A percentile compares a stretch with the other conserved stretches of the same genome.
These are phyloP conservation scores for Trichoderma erinaceum DNA, from an alignment of 495 filamentous ascomycete species.

Conservation along the genomic window DNA sequence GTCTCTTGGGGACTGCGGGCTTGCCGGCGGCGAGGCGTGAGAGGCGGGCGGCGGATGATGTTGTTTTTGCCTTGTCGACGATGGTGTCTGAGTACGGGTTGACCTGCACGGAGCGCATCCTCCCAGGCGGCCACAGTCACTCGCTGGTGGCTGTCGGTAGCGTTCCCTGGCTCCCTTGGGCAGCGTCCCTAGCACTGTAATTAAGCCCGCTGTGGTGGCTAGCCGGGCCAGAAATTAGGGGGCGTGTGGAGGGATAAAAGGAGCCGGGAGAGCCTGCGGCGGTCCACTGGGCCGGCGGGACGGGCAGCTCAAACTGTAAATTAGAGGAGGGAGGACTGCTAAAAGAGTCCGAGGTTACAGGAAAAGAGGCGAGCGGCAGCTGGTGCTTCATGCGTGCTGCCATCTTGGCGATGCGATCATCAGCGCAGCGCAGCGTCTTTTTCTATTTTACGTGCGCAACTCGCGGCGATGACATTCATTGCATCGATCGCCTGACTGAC, in stretches of 20 bases:
- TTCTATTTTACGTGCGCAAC: too few species aligned
- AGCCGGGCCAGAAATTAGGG: conserved; percentile 11
- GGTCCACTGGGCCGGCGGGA: background rate
- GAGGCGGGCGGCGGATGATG: background rate
- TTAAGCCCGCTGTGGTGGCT: conserved; percentile 5
- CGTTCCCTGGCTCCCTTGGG: background rate
- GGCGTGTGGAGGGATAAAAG: conserved; percentile 14
- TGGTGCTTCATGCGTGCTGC: too few species aligned
- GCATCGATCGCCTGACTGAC: background rate
- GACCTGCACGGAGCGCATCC: background rate
- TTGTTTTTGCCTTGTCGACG: background rate
- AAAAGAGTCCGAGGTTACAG: too few species aligned
- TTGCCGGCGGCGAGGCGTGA: conserved; percentile 1
- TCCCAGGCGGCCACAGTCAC: background rate
- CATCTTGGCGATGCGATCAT: too few species aligned
- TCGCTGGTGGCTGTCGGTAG: background rate
- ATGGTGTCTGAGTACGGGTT: conserved; percentile 8
- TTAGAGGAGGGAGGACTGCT: background rate
- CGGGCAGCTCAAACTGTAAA: background rate
- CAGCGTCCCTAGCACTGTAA: background rate
- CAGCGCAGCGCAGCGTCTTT: too few species aligned
- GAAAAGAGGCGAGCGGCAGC: too few species aligned
- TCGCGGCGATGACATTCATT: background rate
- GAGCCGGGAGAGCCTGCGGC: conserved; percentile 9
- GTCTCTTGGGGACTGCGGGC: background rate